These are phyloP conservation scores for Wakefieldia striispora DNA, from an alignment of 768 basidiomycete genomes.

Conservation along the genomic window DNA sequence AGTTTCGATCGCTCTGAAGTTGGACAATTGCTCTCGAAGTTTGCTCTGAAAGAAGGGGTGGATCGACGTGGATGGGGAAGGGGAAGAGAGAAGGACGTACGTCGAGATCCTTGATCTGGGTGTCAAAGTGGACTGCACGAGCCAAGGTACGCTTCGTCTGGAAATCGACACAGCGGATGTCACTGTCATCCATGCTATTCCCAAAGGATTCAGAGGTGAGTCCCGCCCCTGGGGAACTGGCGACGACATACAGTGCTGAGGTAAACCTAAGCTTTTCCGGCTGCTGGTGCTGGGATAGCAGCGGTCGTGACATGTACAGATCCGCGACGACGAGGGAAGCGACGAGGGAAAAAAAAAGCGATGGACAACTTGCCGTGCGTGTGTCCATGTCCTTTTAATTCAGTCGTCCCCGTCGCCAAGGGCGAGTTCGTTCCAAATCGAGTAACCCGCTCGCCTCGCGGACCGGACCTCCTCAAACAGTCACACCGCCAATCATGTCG, in stretches of 20 bases:
- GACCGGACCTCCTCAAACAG: no score
- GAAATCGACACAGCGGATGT: conserved; percentile 35
- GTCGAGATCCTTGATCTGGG: conserved; percentile 62
- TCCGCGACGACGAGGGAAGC: neutral
- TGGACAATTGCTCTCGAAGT: conserved; percentile 68
- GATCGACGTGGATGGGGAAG: neutral
- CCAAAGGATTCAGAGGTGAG: neutral
- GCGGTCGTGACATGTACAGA: neutral
- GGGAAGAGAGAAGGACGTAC: conserved; percentile 26
- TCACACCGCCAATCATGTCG: no score
- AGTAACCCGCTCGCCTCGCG: no score
- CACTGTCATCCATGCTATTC: conserved; percentile 8
- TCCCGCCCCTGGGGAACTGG: conserved; percentile 14
- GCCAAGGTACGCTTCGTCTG: conserved; percentile 46
- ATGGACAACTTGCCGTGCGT: no score
- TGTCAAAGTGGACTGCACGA: conserved; percentile 49
- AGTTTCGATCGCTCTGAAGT: conserved; percentile 71
- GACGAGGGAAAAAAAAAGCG: conserved; percentile 8
- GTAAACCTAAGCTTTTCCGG: conserved; percentile 1
- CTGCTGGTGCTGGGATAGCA: neutral
- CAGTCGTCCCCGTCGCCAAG: no score
- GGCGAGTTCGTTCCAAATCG: no score
- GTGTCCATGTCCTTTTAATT: no score
- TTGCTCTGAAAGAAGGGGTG: conserved; percentile 43
- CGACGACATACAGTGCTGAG: conserved; percentile 7